Percentiles rank a stretch among this genome's conserved stretches.
phyloP scores from a whole-genome alignment of 2,329 filamentous ascomycete genomes.

The Botrytis paeoniae region DNA sequence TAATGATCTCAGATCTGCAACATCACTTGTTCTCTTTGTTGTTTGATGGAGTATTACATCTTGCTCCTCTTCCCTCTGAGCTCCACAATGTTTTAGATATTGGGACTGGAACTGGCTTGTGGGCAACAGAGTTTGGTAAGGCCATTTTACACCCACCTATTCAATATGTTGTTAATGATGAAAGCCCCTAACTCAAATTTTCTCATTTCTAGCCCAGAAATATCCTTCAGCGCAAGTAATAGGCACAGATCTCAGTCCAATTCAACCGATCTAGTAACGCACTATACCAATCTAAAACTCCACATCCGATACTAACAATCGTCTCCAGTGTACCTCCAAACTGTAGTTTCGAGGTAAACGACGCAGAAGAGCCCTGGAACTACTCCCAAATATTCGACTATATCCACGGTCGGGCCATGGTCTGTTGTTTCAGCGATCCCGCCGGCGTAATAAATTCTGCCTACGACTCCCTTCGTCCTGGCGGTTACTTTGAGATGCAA shows the following conservation, averaged over 20 bases:
- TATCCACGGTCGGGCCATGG: conserved; percentile 49
- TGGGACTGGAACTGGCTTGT: conserved; percentile 24
- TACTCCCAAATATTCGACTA: conserved; percentile 48
- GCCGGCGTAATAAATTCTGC: conserved; percentile 40
- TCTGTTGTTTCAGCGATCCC: conserved; percentile 28
- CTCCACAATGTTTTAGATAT: conserved; percentile 22
- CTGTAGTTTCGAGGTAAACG: conserved; percentile 51
- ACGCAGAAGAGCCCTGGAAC: conserved; percentile 50
- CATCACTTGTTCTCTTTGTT: conserved; percentile 24
- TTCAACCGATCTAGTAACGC: conserved; percentile 31
- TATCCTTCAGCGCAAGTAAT: conserved; percentile 35
- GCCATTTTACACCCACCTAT: neutral
- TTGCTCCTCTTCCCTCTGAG: conserved; percentile 24
- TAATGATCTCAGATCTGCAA: conserved; percentile 21
- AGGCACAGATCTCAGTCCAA: conserved; percentile 36
- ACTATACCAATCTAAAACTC: neutral
- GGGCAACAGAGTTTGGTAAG: conserved; percentile 32
- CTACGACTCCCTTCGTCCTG: conserved; percentile 10
- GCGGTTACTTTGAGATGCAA: conserved; percentile 25
- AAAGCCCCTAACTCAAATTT: neutral
- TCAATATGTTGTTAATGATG: too few species aligned
- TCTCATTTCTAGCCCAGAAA: conserved; percentile 19
- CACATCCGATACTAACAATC: neutral
- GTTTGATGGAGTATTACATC: conserved; percentile 18
- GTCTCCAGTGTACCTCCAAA: conserved; percentile 44